These are phyloP conservation scores for Penicillium paxilli DNA, from an alignment of 495 filamentous ascomycete species.

Conservation along the genomic window DNA sequence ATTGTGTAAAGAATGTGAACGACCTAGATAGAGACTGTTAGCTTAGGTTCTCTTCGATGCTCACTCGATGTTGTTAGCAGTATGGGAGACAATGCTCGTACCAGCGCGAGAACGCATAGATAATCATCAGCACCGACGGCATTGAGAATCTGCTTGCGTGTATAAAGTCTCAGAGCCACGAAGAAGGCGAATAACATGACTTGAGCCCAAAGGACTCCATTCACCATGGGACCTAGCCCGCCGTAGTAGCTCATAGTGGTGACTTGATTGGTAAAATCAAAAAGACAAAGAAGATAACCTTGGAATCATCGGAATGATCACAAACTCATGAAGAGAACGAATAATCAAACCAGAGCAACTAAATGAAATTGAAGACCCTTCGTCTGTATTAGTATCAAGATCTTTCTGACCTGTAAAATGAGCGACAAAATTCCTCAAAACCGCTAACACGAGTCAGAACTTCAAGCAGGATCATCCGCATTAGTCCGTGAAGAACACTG, in stretches of 20 bases:
- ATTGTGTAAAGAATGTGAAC: constrained; percentile 24
- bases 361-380: too few relatives aligned
- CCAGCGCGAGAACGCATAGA: constrained; percentile 18
- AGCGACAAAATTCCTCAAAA: constrained; percentile 1
- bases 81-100: too few relatives aligned
- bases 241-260: constrained; percentile 26
- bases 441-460: neutral
- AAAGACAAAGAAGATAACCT: neutral
- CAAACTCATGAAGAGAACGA: neutral
- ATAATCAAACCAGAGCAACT: too few relatives aligned
- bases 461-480: neutral
- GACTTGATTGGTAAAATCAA: neutral
- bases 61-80: too few relatives aligned
- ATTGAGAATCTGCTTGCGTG: constrained; percentile 22
- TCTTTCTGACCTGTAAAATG: constrained; percentile 7
- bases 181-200: constrained; percentile 19
- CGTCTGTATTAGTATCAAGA: neutral
- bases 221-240: constrained; percentile 27
- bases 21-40: constrained; percentile 9
- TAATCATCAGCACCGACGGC: constrained; percentile 26
- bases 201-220: constrained; percentile 25
- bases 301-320: neutral
- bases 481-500: neutral
- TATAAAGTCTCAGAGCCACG: constrained; percentile 25
- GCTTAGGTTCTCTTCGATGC: too few relatives aligned